Evolutionary conservation across 2,329 filamentous ascomycete genomes (phyloP).

Genomic region (Metarhizium robertsii): DNA sequence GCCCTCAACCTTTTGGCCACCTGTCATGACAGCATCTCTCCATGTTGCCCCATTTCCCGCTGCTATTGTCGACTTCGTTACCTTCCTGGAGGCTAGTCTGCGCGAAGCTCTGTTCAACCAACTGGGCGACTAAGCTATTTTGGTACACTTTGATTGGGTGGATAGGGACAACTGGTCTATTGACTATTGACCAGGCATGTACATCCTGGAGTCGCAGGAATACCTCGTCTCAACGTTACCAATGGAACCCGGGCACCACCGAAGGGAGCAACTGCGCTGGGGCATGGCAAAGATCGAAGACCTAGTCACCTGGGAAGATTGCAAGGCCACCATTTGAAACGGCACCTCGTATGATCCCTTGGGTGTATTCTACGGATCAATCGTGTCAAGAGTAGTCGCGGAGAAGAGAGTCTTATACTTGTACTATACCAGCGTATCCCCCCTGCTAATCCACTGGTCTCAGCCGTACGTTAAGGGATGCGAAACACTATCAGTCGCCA

Average conservation of each 20-base stretch:
- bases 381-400: slow-evolving; percentile 30
- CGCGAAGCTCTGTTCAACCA: too few relatives aligned
- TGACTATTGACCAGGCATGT: slow-evolving; percentile 33
- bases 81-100: too few relatives aligned
- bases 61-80: too few relatives aligned
- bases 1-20: too few relatives aligned
- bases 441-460: slow-evolving; percentile 34
- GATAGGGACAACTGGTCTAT: slow-evolving; percentile 18
- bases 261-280: slow-evolving; percentile 18
- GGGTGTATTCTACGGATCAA: slow-evolving; percentile 33
- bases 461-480: slow-evolving; percentile 32
- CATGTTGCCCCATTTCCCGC: too few relatives aligned
- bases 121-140: too few relatives aligned
- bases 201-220: slow-evolving; percentile 27
- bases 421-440: slow-evolving; percentile 33
- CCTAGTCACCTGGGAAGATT: slow-evolving; percentile 25
- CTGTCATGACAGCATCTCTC: too few relatives aligned
- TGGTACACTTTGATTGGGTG: too few relatives aligned
- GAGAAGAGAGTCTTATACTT: slow-evolving; percentile 23
- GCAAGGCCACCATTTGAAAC: slow-evolving; percentile 10
- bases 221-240: slow-evolving; percentile 30
- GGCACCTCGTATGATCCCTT: slow-evolving; percentile 28
- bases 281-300: slow-evolving; percentile 28
- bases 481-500: slow-evolving; percentile 33
- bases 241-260: slow-evolving; percentile 17